Evolutionary conservation across 345 rosid species (phyloP).

Genomic region (Hibiscus trionum): DNA sequence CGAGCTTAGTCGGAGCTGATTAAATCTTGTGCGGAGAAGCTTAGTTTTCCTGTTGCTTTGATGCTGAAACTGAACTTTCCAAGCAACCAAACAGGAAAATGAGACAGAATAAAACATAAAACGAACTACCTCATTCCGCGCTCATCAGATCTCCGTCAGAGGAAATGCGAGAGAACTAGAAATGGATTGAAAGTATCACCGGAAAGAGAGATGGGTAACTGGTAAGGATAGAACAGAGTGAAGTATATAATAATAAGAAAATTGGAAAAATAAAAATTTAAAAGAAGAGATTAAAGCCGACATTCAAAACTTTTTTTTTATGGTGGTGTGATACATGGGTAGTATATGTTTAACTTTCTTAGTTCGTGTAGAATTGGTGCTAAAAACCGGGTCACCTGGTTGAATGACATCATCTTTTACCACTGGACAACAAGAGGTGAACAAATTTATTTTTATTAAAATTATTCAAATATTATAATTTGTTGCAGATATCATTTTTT

Average conservation of each 20-base stretch:
- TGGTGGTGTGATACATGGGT: too few species aligned
- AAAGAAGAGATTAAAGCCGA: conserved; percentile 26
- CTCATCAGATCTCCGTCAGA: conserved; percentile 1
- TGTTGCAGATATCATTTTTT: too few species aligned
- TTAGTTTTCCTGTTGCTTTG: background rate
- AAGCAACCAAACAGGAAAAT: conserved; percentile 12
- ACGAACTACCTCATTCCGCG: conserved; percentile 11
- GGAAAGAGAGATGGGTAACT: background rate
- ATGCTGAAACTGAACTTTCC: conserved; percentile 2
- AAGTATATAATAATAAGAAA: background rate
- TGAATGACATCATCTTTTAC: too few species aligned
- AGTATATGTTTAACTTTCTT: too few species aligned
- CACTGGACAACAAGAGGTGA: too few species aligned
- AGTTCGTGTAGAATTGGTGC: too few species aligned
- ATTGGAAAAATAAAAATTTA: background rate
- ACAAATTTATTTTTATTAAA: too few species aligned
- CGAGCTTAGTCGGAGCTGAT: background rate
- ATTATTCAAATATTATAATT: too few species aligned
- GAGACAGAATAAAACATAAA: background rate
- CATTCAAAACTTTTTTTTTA: conserved; percentile 22
- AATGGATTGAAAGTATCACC: conserved; percentile 12
- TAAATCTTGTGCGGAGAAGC: background rate
- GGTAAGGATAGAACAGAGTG: background rate
- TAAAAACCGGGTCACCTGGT: too few species aligned
- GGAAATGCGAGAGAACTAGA: conserved; percentile 8